Conservation (phyloP, 2,329 filamentous ascomycete genomes). For the Elsinoe perseae region DNA sequence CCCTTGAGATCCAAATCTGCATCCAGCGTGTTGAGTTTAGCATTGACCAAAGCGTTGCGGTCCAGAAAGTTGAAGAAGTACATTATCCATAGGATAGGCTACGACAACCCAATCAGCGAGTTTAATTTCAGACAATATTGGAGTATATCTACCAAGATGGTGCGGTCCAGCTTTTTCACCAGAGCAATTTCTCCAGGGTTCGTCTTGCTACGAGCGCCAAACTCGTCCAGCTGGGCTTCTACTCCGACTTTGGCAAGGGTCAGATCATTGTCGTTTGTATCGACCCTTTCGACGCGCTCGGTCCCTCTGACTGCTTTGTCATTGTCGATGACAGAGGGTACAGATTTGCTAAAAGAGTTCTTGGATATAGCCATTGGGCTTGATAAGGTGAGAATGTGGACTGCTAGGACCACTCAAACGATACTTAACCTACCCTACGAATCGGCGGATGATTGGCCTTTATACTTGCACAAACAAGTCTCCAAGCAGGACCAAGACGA, state of each 20-base stretch:
- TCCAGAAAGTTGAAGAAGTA: conserved; percentile 14
- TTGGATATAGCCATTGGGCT: conserved; percentile 2
- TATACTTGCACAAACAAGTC: not conserved
- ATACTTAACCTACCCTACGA: not conserved
- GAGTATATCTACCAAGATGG: not conserved
- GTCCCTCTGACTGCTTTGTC: not conserved
- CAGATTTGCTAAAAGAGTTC: not conserved
- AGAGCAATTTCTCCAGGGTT: conserved; percentile 26
- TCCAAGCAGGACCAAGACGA: conserved; percentile 4
- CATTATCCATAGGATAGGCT: conserved; percentile 13
- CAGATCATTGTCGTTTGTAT: conserved; percentile 3
- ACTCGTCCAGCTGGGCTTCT: conserved; percentile 22
- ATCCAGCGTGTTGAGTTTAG: conserved; percentile 34
- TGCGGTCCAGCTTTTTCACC: conserved; percentile 26
- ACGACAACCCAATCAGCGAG: not conserved
- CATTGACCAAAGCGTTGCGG: conserved; percentile 7
- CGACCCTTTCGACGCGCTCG: not conserved
- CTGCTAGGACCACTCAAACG: not conserved
- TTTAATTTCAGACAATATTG: too few species aligned
- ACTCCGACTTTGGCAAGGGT: conserved; percentile 9
- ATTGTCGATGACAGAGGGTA: not conserved
- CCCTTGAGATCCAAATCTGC: conserved; percentile 47
- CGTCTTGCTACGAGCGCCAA: conserved; percentile 27
- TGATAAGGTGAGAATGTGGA: not conserved
- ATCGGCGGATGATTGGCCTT: not conserved